Conservation (phyloP, 108 stramenopile species). For the Mediolabrus comicus region DNA sequence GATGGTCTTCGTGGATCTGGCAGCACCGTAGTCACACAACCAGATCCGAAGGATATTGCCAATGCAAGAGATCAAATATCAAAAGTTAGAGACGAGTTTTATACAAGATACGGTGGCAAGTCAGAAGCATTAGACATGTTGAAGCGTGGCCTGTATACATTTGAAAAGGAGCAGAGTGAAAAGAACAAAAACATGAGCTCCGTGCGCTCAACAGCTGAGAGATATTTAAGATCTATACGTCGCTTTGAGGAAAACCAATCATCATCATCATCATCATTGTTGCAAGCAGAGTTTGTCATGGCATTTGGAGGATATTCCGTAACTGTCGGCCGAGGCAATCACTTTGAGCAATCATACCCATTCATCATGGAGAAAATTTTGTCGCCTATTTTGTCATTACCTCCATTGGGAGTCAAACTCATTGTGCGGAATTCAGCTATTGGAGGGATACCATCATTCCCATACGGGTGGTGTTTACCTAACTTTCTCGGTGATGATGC, state of each 20-base stretch:
- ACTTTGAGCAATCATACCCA: slow-evolving; percentile 76
- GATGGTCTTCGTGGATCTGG: slow-evolving; percentile 5
- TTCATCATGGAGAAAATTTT: slow-evolving; percentile 64
- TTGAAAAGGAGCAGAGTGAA: slow-evolving; percentile 10
- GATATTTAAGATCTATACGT: slow-evolving; percentile 20
- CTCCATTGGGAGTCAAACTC: slow-evolving; percentile 51
- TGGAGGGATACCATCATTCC: slow-evolving; percentile 88
- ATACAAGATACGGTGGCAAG: slow-evolving; percentile 41
- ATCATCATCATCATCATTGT: slow-evolving; percentile 2
- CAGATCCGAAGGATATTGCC: slow-evolving; percentile 6
- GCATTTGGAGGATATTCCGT: slow-evolving; percentile 85
- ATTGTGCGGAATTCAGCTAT: slow-evolving; percentile 78
- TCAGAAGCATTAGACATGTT: slow-evolving; percentile 30
- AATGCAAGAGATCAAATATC: slow-evolving; percentile 12
- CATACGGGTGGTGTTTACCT: slow-evolving; percentile 83
- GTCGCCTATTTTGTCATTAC: slow-evolving; percentile 22
- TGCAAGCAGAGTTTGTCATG: slow-evolving; percentile 34
- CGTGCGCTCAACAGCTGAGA: slow-evolving; percentile 14
- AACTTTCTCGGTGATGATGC: slow-evolving; percentile 74
- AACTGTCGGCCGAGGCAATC: slow-evolving; percentile 83
- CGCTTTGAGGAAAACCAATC: slow-evolving; percentile 16
- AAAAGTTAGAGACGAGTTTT: slow-evolving; percentile 29
- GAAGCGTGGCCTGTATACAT: slow-evolving; percentile 26
- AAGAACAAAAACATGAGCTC: background rate
- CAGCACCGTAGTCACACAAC: background rate